Percentiles rank a stretch among this genome's conserved stretches.
Evolutionary conservation across 2,329 filamentous ascomycete genomes (phyloP).

Genomic region (Arthroderma sp.): DNA sequence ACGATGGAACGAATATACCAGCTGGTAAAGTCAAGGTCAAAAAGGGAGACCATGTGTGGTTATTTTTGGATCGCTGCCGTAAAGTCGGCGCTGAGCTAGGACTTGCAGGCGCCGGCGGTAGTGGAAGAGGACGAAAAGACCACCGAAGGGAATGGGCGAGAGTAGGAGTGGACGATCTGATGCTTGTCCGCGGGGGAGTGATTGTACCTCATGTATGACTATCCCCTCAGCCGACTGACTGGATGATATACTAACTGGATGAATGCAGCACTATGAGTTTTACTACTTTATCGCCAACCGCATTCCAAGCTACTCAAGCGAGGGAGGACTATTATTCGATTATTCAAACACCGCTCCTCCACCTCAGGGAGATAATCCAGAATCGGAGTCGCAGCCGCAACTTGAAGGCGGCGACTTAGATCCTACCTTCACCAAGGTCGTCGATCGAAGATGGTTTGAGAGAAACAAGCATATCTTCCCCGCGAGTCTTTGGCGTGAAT

Average conservation of each 20-base stretch:
- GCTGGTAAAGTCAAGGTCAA: conserved; percentile 74
- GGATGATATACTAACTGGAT: conserved; percentile 6
- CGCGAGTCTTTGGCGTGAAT: conserved; percentile 89
- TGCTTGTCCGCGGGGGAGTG: conserved; percentile 78
- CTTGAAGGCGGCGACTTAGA: conserved; percentile 70
- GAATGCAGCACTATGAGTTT: conserved; percentile 76
- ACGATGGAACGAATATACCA: conserved; percentile 81
- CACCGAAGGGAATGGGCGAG: conserved; percentile 75
- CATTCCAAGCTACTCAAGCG: conserved; percentile 51
- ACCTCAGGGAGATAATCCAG: conserved; percentile 23
- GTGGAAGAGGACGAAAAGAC: conserved; percentile 37
- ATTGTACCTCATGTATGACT: conserved; percentile 75
- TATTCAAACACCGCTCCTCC: conserved; percentile 43
- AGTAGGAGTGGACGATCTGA: conserved; percentile 86
- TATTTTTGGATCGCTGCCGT: conserved; percentile 80
- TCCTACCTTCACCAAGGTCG: conserved; percentile 74
- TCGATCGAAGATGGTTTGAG: conserved; percentile 94
- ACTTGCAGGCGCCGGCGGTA: conserved; percentile 48
- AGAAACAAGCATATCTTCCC: conserved; percentile 97
- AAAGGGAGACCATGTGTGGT: conserved; percentile 86
- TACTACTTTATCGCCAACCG: conserved; percentile 88
- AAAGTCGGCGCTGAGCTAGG: conserved; percentile 78
- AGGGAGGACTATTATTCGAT: conserved; percentile 66
- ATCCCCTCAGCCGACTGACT: neutral
- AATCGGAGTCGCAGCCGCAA: conserved; percentile 33